Conservation (phyloP, 768 basidiomycete genomes). For the Exidia glandulosa region DNA sequence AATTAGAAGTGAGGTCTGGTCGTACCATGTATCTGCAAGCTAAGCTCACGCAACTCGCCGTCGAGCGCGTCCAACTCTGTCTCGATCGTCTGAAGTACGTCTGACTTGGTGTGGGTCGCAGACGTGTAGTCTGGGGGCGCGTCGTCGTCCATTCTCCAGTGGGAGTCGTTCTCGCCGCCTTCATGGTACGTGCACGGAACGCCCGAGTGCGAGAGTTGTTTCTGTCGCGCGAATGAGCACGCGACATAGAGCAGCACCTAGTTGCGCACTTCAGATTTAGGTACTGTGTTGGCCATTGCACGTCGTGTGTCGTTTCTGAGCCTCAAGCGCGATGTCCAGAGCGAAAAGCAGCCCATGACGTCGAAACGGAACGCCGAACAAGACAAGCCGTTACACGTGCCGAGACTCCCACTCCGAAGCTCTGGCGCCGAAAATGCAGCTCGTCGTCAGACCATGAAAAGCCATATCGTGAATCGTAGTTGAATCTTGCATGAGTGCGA, state of each 20-base stretch:
- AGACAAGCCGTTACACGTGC: too few relatives aligned
- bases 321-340: not conserved
- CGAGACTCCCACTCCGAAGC: too few relatives aligned
- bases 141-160: not conserved
- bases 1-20: not conserved
- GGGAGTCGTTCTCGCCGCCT: not conserved
- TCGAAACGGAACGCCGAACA: too few relatives aligned
- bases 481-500: too few relatives aligned
- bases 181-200: not conserved
- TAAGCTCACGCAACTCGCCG: slow-evolving; percentile 44
- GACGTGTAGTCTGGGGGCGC: not conserved
- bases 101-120: slow-evolving; percentile 18
- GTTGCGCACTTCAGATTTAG: too few relatives aligned
- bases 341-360: not conserved
- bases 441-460: too few relatives aligned
- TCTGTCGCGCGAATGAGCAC: not conserved
- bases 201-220: not conserved
- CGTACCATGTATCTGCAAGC: slow-evolving; percentile 63
- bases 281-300: too few relatives aligned
- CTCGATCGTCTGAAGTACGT: slow-evolving; percentile 53
- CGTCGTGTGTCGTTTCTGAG: too few relatives aligned
- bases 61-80: slow-evolving; percentile 45
- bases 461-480: too few relatives aligned
- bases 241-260: not conserved
- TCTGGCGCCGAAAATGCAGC: too few relatives aligned